Conservation (phyloP, 2,329 filamentous ascomycete genomes). For the Botrytis paeoniae region DNA sequence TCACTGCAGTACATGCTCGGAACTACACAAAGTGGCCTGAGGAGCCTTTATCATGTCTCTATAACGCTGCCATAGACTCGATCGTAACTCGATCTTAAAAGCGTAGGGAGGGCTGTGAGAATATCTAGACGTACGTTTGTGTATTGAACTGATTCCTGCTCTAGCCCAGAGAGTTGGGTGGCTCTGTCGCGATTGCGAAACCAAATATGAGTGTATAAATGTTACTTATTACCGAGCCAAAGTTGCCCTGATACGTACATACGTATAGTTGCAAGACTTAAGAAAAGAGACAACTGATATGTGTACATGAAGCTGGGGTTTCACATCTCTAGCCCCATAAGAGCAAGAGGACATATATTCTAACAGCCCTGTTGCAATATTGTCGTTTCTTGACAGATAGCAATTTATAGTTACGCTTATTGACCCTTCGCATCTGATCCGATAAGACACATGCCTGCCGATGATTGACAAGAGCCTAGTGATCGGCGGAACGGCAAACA, state of each 20-base stretch:
- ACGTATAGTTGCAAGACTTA: neutral
- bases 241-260: neutral
- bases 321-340: neutral
- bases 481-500: neutral
- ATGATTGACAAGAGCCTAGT: neutral
- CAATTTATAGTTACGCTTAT: neutral
- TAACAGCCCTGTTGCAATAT: neutral
- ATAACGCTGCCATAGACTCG: neutral
- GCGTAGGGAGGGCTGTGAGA: neutral
- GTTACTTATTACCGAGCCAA: neutral
- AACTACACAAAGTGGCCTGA: neutral
- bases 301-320: neutral
- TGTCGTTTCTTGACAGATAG: neutral
- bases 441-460: neutral
- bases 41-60: no score
- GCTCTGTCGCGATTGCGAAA: neutral
- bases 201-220: neutral
- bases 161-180: neutral
- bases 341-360: neutral
- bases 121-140: neutral
- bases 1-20: neutral
- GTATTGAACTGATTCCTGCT: neutral
- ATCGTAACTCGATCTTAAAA: neutral
- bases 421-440: neutral
- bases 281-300: neutral